Evolutionary conservation across 1,139 yeast genomes (phyloP), one percentile per base, ranked within the genome.

Genomic region (Pichia sp.): DNA sequence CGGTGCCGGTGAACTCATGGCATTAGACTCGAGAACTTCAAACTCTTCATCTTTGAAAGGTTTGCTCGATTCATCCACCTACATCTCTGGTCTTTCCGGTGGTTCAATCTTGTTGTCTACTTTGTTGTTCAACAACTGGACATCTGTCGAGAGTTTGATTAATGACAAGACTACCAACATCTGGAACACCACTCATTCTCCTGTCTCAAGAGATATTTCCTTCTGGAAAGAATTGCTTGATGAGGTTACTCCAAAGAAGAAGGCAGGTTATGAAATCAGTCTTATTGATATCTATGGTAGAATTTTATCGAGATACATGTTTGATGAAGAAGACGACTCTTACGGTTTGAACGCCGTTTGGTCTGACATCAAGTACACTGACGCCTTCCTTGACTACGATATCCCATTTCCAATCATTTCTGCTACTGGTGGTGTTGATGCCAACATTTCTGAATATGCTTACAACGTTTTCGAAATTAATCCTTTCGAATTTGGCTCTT

Each of bases 401-500:
- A 72, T 72, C 53, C 81, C 81, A 2, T 71, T 74, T 50, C 81
- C 81, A 3, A 71, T 77, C 11, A 65, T 78, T 13, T 52, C 74
- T 3, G 71, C 77, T 47, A 67, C 74, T 16, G 70, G 74, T 52
- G 69, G 72, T 53, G 70, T 67, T 1, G 65, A 68, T 30, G 50
- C 67, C 49, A 66, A 73, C 56, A 58, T 65, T 61, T 16, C 70
- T 58, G 54, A 58, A 8, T 62, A 56, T 32, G 46, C 54, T 8
- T 40, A 59, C 23, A 63, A 66, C 45, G 62, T 75, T 3, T 70
- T 76, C 57, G 90, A 85, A 65, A 76, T 85, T 54, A 82, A 78
- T 16, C 90, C 90, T 0, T 82, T 67, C 62, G 90, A 85, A 61
- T 82, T 84, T 71, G 90, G 90, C 1, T 81, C 87, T 0, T 85